Conservation (phyloP, 169 alveolate species). For the Plasmodium cynomolgi region DNA sequence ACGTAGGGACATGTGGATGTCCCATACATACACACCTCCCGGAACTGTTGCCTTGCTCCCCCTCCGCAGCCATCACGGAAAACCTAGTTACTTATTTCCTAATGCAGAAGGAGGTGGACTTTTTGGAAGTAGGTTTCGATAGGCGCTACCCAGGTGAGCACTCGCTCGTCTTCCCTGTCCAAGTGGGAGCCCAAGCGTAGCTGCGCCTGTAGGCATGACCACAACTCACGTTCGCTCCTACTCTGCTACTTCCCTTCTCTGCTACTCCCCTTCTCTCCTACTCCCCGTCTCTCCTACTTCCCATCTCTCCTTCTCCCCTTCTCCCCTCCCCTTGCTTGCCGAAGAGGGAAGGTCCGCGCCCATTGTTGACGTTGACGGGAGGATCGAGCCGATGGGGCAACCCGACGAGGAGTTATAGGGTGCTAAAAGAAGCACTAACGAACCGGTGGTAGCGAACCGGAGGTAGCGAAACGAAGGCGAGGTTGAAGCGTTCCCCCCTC, state of each 20-base stretch:
- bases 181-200: neutral
- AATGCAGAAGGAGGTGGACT: constrained; percentile 44
- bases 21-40: neutral
- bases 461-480: neutral
- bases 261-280: neutral
- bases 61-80: constrained; percentile 27
- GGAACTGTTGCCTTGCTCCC: neutral
- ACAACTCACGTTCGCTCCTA: too few relatives aligned
- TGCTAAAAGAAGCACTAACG: neutral
- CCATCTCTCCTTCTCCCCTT: neutral
- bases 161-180: neutral
- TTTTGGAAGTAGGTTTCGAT: constrained; percentile 51
- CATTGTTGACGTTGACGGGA: neutral
- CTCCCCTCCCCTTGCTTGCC: neutral
- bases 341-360: constrained; percentile 47
- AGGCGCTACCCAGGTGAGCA: constrained; percentile 39
- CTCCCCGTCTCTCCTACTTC: neutral
- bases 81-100: constrained; percentile 53
- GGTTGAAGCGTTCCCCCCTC: neutral
- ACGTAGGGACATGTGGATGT: neutral
- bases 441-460: neutral
- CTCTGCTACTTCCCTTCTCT: neutral
- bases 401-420: constrained; percentile 22
- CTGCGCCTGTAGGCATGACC: neutral
- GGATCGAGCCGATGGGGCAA: neutral